Conservation (phyloP, 192 early-diverging fungal species). For the Coemansia biformis region DNA sequence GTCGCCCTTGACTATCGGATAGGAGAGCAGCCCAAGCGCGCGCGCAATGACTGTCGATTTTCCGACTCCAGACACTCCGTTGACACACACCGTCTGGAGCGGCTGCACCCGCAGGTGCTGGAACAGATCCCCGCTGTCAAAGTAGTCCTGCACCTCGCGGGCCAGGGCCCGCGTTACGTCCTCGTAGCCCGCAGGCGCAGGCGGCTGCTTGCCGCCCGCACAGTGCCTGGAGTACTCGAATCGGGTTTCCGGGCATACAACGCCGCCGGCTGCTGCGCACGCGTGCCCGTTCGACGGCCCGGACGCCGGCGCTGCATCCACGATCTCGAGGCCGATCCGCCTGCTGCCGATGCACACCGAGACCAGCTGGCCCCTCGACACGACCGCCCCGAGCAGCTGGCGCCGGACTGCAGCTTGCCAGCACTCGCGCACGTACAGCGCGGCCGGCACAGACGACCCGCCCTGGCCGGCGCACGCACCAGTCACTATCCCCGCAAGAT, state of each 20-base stretch:
- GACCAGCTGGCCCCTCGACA: neutral
- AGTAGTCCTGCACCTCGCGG: constrained; percentile 25
- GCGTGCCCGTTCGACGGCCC: too few relatives aligned
- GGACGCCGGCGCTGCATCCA: too few relatives aligned
- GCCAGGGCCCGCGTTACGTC: constrained; percentile 5
- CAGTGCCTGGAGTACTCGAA: neutral
- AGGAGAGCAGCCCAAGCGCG: constrained; percentile 11
- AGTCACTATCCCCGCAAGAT: too few relatives aligned
- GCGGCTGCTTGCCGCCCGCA: neutral
- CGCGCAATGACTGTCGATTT: constrained; percentile 22
- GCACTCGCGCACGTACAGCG: too few relatives aligned
- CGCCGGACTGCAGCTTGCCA: neutral
- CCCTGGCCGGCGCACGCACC: too few relatives aligned
- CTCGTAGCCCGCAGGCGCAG: constrained; percentile 21
- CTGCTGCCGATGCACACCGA: constrained; percentile 11
- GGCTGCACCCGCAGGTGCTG: constrained; percentile 14
- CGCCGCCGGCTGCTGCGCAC: neutral
- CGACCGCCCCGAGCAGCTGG: neutral
- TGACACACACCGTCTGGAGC: constrained; percentile 14
- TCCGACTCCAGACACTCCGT: constrained; percentile 28
- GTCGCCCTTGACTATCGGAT: constrained; percentile 17
- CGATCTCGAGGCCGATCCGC: constrained; percentile 2
- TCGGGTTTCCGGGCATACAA: constrained; percentile 1
- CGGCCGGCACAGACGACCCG: too few relatives aligned
- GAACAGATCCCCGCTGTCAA: constrained; percentile 13